Percentiles rank a stretch among this genome's conserved stretches.
Evolutionary conservation across 2,329 filamentous ascomycete species (phyloP).

Genomic region (Botrytis aclada): DNA sequence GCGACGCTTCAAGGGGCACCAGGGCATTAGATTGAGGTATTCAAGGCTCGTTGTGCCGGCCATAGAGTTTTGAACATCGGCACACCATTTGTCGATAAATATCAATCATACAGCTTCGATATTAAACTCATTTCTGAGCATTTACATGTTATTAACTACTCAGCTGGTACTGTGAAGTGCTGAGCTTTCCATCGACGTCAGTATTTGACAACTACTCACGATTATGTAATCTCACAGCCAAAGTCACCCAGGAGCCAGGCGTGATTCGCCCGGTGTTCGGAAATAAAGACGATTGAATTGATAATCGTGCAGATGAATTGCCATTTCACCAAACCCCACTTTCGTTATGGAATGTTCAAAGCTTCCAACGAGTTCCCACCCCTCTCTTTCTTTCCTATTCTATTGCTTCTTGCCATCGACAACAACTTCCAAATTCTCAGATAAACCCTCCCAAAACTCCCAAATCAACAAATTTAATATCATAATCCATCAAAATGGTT

Average conservation of each 20-base stretch:
- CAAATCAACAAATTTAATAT: constrained; percentile 26
- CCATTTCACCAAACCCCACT: constrained; percentile 10
- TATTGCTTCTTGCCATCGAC: constrained; percentile 11
- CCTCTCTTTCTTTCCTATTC: constrained; percentile 14
- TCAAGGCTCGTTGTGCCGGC: not conserved
- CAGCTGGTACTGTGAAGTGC: not conserved
- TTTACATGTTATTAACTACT: not conserved
- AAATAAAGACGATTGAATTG: not conserved
- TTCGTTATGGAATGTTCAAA: constrained; percentile 4
- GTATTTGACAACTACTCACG: not conserved
- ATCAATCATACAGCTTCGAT: not conserved
- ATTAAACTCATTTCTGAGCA: not conserved
- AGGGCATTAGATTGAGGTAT: not conserved
- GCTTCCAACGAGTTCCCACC: constrained; percentile 1
- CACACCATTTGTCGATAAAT: not conserved
- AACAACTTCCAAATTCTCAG: constrained; percentile 1
- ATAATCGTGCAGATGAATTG: constrained; percentile 11
- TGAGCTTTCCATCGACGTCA: not conserved
- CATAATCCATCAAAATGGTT: constrained; percentile 78
- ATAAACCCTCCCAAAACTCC: not conserved
- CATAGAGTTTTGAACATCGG: not conserved
- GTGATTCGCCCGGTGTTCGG: constrained; percentile 7
- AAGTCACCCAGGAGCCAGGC: too few relatives aligned
- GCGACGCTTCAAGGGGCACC: not conserved
- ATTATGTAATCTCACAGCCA: not conserved